These are phyloP conservation scores for Croton laevigatus DNA, from an alignment of 441 rosid species.

Conservation along the genomic window DNA sequence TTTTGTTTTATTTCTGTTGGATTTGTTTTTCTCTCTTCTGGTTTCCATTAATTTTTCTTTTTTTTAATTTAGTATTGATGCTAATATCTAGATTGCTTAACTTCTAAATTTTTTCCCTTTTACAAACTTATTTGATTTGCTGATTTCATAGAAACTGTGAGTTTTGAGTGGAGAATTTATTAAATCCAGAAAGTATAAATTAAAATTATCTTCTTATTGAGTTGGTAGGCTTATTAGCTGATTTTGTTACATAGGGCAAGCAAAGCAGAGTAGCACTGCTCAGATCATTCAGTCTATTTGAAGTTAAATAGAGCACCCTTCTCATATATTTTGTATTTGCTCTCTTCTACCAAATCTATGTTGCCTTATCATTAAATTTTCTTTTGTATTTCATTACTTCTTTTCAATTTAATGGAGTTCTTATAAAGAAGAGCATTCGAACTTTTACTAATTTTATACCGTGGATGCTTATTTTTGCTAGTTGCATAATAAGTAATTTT, in stretches of 20 bases:
- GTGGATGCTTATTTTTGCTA: conserved; percentile 10
- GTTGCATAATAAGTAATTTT: background rate
- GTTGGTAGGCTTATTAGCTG: background rate
- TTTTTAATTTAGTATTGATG: background rate
- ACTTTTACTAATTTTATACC: background rate
- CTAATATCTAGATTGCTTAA: background rate
- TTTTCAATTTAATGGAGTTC: background rate
- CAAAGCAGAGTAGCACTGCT: too few species aligned
- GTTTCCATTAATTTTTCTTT: too few species aligned
- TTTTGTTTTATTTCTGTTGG: background rate
- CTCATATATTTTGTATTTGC: background rate
- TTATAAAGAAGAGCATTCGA: conserved; percentile 2
- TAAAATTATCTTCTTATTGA: background rate
- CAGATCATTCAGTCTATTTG: background rate
- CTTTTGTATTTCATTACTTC: background rate
- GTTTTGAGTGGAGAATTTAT: background rate
- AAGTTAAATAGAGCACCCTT: background rate
- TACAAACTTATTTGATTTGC: background rate
- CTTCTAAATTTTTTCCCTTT: background rate
- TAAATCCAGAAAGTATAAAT: background rate
- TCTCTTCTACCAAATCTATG: background rate
- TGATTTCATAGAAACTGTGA: background rate
- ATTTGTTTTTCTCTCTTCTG: background rate
- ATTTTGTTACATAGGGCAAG: background rate
- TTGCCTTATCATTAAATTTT: background rate